Base-by-base conservation (phyloP, 441 rosid genomes). In the Erodium texanum region DNA sequence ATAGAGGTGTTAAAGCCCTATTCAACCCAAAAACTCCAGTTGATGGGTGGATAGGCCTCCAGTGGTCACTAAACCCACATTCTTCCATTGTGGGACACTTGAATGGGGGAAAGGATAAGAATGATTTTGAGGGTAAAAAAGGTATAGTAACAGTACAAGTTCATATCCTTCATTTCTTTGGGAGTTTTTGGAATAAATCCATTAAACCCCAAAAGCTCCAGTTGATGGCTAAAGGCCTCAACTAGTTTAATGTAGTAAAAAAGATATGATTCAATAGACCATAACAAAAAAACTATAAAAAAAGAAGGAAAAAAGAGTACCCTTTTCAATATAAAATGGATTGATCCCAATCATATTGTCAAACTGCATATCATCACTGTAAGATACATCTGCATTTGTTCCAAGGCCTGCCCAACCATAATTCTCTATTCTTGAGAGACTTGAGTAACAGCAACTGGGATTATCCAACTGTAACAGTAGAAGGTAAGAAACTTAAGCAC, bases 261-360 rank as follows among this genome's bases (percentile, higher is more conserved):
- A 68, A 59, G n/a, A 24, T 36, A 68, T 50, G 20, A 74, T 41
- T 70, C 8, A n/a, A 24, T 38, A 23, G 65, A 18, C 9, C 54
- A 38, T 48, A 16, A n/a, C n/a, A 18, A 8, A 54, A 71, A 27
- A 70, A 2, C 36, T 32, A 32, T 2, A 32, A 32, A 32, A 32
- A n/a, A n/a, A n/a, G n/a, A n/a, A n/a, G n/a, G 36, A 32, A 32
- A 32, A 32, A 32, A 2, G 50, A 66, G 75, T 74, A 89, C 99
- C 97, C 87, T 81, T 87, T 73, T 80, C 81, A 74, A 94, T 84
- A 82, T 79, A 92, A 75, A 94, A 94, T 3, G 98, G 98, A 70
- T 80, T 65, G 23, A 94, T 82, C 69, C 97, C 91, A 66, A 90
- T 92, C 77, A 74, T 48, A 67, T 81, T 76, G 62, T 83, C 88